Evolutionary conservation across 176 grass and related monocot genomes (phyloP), one percentile per base, ranked within the genome.

Genomic region (Zoysia japonica): DNA sequence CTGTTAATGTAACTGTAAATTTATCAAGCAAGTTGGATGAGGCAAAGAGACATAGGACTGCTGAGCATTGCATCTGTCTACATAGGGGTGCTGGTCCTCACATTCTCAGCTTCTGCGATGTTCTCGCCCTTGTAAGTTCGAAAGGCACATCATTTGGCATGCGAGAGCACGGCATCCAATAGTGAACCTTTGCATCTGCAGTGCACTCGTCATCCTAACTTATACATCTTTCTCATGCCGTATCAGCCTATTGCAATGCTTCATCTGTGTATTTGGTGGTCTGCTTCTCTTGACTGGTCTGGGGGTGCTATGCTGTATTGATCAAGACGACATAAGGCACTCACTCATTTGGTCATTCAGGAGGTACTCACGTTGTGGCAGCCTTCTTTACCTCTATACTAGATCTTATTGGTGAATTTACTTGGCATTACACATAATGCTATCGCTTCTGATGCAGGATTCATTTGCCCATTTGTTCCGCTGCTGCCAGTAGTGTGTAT

Each of bases 331-430:
- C 1, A 81, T 62, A 28, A 79, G 88, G n/a, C 92, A 94, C 72
- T 79, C 92, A 94, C 72, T 79, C 49, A 4, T 94, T 94, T 76
- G 92, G 92, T 70, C 88, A 92, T 57, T 78, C 89, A 7, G 92
- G 92, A 91, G 92, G 92, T 94, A 85, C 65, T 76, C 0, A n/a
- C 45, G 17, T 65, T 9, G 6, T 55, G 17, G 19, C 9, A 81
- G 5, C 16, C 9, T 63, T 62, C 11, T 37, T 38, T 5, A 14
- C 67, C 41, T 66, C 2, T 65, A 7, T 45, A 61, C 50, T 51
- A 48, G 60, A 67, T 43, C 17, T 3, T 71, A 15, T 20, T 14
- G 16, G 9, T 68, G 16, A 64, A 28, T 16, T 65, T 63, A 47
- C 4, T 17, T 60, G 3, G 66, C 28, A 36, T 13, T 13, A 57